These are phyloP conservation scores for Mucor racemosus DNA, from an alignment of 371 early-diverging fungal species.

Conservation along the genomic window DNA sequence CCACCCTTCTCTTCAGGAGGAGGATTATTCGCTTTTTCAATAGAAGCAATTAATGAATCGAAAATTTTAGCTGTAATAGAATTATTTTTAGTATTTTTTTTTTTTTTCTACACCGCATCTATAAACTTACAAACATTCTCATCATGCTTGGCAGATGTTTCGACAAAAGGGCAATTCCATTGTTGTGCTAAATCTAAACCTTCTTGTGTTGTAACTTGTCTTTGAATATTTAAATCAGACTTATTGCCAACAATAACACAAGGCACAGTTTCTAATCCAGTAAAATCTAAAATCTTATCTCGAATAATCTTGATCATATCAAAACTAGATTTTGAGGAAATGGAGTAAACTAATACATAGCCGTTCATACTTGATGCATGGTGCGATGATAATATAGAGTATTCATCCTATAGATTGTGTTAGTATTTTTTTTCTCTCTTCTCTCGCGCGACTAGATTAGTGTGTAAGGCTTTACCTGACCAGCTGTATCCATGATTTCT, in stretches of 20 bases:
- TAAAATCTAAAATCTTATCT: slow-evolving; percentile 94
- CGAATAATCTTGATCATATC: slow-evolving; percentile 90
- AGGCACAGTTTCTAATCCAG: slow-evolving; percentile 89
- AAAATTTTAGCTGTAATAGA: slow-evolving; percentile 63
- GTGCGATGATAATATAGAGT: slow-evolving; percentile 87
- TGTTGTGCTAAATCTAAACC: slow-evolving; percentile 75
- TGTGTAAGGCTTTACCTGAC: slow-evolving; percentile 55
- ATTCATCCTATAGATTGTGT: slow-evolving; percentile 75
- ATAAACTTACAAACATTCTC: slow-evolving; percentile 77
- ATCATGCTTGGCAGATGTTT: slow-evolving; percentile 91
- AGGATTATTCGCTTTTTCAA: slow-evolving; percentile 69
- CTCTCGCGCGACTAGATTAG: slow-evolving; percentile 27
- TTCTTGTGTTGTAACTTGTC: slow-evolving; percentile 83
- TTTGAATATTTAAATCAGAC: slow-evolving; percentile 80
- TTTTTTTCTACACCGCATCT: slow-evolving; percentile 11
- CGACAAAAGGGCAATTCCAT: slow-evolving; percentile 87
- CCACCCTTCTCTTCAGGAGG: slow-evolving; percentile 62
- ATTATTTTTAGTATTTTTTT: neutral
- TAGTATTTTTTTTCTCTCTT: neutral
- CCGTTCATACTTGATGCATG: slow-evolving; percentile 93
- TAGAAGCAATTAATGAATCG: slow-evolving; percentile 68
- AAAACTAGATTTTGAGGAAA: slow-evolving; percentile 83
- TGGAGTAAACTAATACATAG: slow-evolving; percentile 93
- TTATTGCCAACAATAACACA: slow-evolving; percentile 96
- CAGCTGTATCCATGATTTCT: slow-evolving; percentile 96